Percentiles rank a stretch among this genome's conserved stretches.
Conservation (phyloP, 495 filamentous ascomycete genomes). For the Penicillium bovifimosum region DNA sequence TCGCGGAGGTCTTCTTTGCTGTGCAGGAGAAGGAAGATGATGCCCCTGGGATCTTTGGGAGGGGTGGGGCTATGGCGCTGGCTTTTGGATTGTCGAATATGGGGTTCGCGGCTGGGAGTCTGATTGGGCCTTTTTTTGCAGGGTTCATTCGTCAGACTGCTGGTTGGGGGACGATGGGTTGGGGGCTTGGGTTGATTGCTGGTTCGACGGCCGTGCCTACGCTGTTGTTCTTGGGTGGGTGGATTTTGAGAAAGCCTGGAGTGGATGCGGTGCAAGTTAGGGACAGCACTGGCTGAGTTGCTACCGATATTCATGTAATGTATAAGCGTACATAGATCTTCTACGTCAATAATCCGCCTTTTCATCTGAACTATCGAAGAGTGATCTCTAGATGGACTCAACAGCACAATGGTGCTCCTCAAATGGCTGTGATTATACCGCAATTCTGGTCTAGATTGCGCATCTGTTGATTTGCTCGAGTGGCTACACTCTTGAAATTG, state of each 20-base stretch:
- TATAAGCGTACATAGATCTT: neutral
- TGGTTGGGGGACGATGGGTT: constrained; percentile 59
- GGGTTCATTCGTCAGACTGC: constrained; percentile 52
- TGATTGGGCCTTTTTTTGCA: constrained; percentile 57
- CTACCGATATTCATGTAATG: neutral
- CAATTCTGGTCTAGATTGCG: no score
- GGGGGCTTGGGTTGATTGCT: constrained; percentile 43
- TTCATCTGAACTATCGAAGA: no score
- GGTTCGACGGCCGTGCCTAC: constrained; percentile 21
- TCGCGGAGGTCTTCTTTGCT: constrained; percentile 62
- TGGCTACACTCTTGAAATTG: no score
- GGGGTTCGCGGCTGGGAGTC: constrained; percentile 53
- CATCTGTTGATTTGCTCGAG: no score
- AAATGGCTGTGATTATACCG: no score
- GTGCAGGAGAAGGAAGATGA: constrained; percentile 52
- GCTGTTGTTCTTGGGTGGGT: constrained; percentile 21
- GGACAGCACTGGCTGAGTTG: neutral
- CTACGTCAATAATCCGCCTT: no score
- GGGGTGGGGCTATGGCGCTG: constrained; percentile 51
- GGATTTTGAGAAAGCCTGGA: constrained; percentile 14
- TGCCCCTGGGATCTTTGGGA: constrained; percentile 43
- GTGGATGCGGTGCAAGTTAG: neutral
- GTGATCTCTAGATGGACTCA: no score
- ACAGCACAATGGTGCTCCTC: no score
- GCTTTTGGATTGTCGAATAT: constrained; percentile 56